Base-by-base conservation (phyloP, 2,329 filamentous ascomycete genomes). In the Fusarium hainanense region DNA sequence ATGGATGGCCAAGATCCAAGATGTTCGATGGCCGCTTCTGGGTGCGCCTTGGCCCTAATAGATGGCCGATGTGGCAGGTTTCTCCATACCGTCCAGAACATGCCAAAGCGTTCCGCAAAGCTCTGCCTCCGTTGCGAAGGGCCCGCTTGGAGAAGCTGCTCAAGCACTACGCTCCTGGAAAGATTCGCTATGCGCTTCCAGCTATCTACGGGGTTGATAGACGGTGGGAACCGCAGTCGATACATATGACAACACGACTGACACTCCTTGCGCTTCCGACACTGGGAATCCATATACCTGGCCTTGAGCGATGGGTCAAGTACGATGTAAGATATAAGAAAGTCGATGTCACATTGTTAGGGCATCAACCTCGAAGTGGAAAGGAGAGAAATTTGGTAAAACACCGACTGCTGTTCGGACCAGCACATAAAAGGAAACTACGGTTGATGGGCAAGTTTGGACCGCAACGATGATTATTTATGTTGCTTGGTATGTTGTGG, bases 21-120 rank as follows among this genome's bases (percentile, higher is more conserved):
- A 75, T 85, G 56, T 91, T 84, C 79, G 89, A 91, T 75, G 86
- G 87, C 0, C 86, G 89, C 4, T 91, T 85, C 77, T 91, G 89
- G 89, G 77, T 90, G 18, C 81, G 83, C 18, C 58, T 88, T 12
- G 77, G 78, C 21, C 78, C 82, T 48, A 82, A 83, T 7, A 77
- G 83, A 9, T 82, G 82, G 5, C 79, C 79, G 51, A 75, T 76
- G 16, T 77, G 86, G 18, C 74, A 79, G 20, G 66, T 89, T 4
- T 80, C 80, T 34, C 87, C 87, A 0, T 85, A 86, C 69, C 75
- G 79, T 4, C 68, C 73, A 3, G 79, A 80, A 34, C 77, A 85
- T 63, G 80, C 82, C 42, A 85, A 85, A 68, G 66, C 77, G 0
- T 88, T 89, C 66, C 82, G 85, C 20, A 81, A 82, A 42, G 79